Percentiles rank a stretch among this genome's conserved stretches.
phyloP scores from a whole-genome alignment of 495 filamentous ascomycete species.

The Xanthoparmelia taractica region DNA sequence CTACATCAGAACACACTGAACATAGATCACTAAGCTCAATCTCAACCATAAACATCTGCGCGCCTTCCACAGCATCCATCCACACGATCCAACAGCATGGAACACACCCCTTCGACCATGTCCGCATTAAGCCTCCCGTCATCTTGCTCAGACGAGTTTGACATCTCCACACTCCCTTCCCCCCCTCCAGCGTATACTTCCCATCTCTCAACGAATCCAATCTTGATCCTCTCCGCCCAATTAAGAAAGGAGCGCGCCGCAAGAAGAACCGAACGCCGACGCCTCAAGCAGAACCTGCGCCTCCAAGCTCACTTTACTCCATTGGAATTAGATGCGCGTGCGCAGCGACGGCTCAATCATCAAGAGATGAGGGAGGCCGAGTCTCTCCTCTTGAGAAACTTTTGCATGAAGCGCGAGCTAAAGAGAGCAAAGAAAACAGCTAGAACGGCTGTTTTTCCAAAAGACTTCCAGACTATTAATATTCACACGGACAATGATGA shows the following conservation, averaged over 20 bases:
- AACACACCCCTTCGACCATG: neutral
- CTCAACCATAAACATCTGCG: neutral
- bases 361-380: neutral
- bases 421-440: conserved; percentile 14
- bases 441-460: neutral
- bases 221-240: neutral
- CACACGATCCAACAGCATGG: neutral
- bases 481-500: no score
- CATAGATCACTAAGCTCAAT: neutral
- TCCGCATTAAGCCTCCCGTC: neutral
- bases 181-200: neutral
- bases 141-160: neutral
- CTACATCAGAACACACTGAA: neutral
- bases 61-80: neutral
- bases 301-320: no score
- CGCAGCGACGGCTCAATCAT: neutral
- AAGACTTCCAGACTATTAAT: conserved; percentile 4
- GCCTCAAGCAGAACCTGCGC: neutral
- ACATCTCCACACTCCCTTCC: neutral
- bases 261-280: neutral
- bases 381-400: neutral
- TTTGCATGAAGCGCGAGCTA: conserved; percentile 8
- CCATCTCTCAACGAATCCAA: neutral
- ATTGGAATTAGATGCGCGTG: neutral
- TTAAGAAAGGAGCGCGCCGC: neutral